Evolutionary conservation across 139 green algal genomes (phyloP).

Genomic region (Chlorella sp.): DNA sequence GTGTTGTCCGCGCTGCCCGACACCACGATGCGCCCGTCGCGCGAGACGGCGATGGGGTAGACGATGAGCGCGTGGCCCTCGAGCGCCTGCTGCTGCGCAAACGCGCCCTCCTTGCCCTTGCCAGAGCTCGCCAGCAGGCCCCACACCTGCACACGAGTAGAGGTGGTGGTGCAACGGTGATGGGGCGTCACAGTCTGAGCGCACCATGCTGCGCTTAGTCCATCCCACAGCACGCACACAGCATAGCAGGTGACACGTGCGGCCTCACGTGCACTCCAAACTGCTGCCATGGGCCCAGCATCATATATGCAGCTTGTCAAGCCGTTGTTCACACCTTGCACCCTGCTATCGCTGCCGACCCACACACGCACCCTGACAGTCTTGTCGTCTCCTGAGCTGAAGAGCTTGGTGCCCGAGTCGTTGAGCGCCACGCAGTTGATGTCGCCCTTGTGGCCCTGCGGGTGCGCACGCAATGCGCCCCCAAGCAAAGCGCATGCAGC

Average conservation of each 20-base stretch:
- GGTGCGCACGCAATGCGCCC: neutral
- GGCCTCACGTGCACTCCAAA: too few species aligned
- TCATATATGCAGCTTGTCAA: too few species aligned
- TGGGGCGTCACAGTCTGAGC: too few species aligned
- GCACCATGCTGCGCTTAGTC: too few species aligned
- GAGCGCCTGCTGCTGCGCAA: neutral
- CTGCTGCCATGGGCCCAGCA: too few species aligned
- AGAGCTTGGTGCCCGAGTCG: neutral
- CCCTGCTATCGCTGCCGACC: too few species aligned
- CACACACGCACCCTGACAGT: neutral
- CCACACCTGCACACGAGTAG: constrained; percentile 1
- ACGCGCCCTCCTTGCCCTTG: neutral
- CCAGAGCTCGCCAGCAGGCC: neutral
- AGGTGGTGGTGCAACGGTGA: too few species aligned
- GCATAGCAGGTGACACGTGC: too few species aligned
- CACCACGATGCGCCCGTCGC: neutral
- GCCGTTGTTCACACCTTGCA: too few species aligned
- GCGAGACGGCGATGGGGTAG: neutral
- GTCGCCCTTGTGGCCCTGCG: constrained; percentile 7
- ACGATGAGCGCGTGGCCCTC: constrained; percentile 3
- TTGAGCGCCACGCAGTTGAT: constrained; percentile 4
- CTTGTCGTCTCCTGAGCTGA: constrained; percentile 7
- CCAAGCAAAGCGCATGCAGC: neutral
- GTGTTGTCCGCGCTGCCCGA: constrained; percentile 8
- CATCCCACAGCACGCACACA: too few species aligned